phyloP scores from a whole-genome alignment of 345 rosid genomes.

The Eucalyptus fibrosa region DNA sequence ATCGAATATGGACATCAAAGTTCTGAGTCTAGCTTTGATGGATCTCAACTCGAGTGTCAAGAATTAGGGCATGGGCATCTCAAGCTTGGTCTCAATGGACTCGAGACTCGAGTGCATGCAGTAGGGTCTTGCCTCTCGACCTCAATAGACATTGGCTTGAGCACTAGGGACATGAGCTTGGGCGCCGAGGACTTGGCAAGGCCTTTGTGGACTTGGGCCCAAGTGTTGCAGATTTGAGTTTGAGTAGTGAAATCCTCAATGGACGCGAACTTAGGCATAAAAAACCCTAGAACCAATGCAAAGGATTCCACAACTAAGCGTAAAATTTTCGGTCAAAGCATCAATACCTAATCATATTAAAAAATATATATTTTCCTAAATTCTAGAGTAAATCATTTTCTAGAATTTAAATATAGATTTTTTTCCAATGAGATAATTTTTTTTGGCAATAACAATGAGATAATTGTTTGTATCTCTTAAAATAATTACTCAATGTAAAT shows the following conservation, averaged over 20 bases:
- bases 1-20: too few species aligned
- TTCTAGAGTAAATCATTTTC: background rate
- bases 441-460: too few species aligned
- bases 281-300: too few species aligned
- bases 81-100: background rate
- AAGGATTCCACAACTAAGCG: too few species aligned
- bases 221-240: background rate
- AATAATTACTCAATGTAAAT: background rate
- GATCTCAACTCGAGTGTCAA: background rate
- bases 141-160: background rate
- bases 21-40: rapidly evolving
- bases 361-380: too few species aligned
- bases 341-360: too few species aligned
- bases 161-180: background rate
- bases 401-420: too few species aligned
- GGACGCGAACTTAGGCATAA: too few species aligned
- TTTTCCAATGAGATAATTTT: too few species aligned
- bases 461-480: background rate
- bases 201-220: background rate
- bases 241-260: too few species aligned
- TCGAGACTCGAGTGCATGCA: background rate
- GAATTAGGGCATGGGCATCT: background rate
- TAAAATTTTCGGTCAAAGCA: too few species aligned
- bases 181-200: background rate
- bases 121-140: background rate